These are phyloP conservation scores for Peniophora sp. DNA, from an alignment of 1,284 basidiomycete species.

Conservation along the genomic window DNA sequence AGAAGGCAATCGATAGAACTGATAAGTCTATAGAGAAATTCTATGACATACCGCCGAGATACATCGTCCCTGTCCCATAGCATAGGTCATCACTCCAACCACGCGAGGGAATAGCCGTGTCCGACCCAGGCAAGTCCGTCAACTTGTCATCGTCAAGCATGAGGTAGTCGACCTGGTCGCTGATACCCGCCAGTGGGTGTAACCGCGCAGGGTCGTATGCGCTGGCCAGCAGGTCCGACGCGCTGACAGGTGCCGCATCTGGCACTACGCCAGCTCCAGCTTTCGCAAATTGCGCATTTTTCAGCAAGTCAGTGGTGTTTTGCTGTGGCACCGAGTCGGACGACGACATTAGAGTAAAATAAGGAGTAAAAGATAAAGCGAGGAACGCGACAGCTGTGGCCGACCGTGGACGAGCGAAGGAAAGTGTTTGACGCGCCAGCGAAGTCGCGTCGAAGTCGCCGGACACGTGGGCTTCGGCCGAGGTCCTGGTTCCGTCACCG, in stretches of 20 bases:
- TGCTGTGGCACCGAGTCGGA: constrained; percentile 21
- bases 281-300: constrained; percentile 48
- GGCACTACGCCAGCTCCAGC: constrained; percentile 26
- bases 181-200: constrained; percentile 84
- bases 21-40: constrained; percentile 23
- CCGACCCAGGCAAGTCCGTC: constrained; percentile 77
- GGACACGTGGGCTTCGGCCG: too few species aligned
- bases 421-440: too few species aligned
- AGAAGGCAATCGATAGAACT: constrained; percentile 8
- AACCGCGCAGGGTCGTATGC: constrained; percentile 85
- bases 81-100: constrained; percentile 99
- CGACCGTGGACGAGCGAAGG: neutral
- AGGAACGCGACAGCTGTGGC: neutral
- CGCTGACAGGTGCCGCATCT: constrained; percentile 56
- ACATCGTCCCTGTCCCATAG: constrained; percentile 98
- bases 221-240: constrained; percentile 76
- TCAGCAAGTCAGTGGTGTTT: constrained; percentile 42
- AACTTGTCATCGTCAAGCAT: constrained; percentile 91
- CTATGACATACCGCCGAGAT: constrained; percentile 86
- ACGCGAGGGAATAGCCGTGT: constrained; percentile 83
- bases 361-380: neutral
- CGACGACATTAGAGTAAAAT: constrained; percentile 10
- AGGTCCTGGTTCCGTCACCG: too few species aligned
- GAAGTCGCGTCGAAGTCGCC: too few species aligned
- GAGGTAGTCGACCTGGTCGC: constrained; percentile 88